Evolutionary conservation across 192 early-diverging fungal genomes (phyloP).

Genomic region (Entomortierella lignicola): DNA sequence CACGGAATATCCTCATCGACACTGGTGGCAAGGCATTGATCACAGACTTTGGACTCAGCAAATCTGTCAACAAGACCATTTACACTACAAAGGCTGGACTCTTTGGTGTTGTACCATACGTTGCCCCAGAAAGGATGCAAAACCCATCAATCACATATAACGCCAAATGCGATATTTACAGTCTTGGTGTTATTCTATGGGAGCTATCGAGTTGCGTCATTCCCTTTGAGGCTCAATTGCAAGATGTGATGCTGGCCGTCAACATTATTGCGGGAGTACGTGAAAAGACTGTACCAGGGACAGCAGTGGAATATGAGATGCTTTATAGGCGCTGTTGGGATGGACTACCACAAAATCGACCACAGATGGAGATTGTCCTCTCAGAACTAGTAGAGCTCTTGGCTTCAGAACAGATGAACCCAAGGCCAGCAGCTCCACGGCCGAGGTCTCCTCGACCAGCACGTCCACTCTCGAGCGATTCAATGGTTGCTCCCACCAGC

Average conservation of each 20-base stretch:
- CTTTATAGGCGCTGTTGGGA: slow-evolving; percentile 58
- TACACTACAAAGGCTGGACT: slow-evolving; percentile 55
- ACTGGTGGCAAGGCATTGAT: slow-evolving; percentile 49
- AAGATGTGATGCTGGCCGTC: slow-evolving; percentile 59
- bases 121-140: slow-evolving; percentile 63
- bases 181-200: slow-evolving; percentile 66
- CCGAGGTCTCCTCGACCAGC: slow-evolving; percentile 32
- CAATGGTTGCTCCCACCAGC: slow-evolving; percentile 35
- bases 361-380: slow-evolving; percentile 56
- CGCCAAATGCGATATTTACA: slow-evolving; percentile 63
- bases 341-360: slow-evolving; percentile 47
- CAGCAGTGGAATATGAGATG: slow-evolving; percentile 55
- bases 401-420: slow-evolving; percentile 42
- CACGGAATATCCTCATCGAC: slow-evolving; percentile 55
- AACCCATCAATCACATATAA: slow-evolving; percentile 58
- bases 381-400: slow-evolving; percentile 47
- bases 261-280: slow-evolving; percentile 53
- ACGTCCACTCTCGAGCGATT: slow-evolving; percentile 40
- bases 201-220: slow-evolving; percentile 55
- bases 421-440: slow-evolving; percentile 22
- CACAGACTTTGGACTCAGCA: slow-evolving; percentile 52
- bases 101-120: slow-evolving; percentile 65
- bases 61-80: slow-evolving; percentile 51
- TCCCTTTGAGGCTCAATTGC: slow-evolving; percentile 50
- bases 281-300: slow-evolving; percentile 54